phyloP scores from a whole-genome alignment of 2,329 filamentous ascomycete genomes.

The Pyrenophora tritici-repentis region DNA sequence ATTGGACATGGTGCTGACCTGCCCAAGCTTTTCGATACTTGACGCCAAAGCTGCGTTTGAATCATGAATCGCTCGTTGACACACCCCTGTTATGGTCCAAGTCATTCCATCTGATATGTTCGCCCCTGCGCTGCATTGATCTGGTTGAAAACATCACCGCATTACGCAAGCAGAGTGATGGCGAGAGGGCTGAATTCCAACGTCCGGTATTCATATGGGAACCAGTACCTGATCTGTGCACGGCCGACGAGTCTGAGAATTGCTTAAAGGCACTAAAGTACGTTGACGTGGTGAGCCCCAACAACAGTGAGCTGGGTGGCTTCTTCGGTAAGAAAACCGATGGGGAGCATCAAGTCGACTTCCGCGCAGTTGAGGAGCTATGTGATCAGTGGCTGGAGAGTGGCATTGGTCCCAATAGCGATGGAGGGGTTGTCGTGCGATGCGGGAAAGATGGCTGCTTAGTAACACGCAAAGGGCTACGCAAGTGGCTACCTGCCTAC shows the following conservation, averaged over 20 bases:
- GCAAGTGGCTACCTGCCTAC: conserved; percentile 77
- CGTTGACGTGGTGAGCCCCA: conserved; percentile 72
- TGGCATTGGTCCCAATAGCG: conserved; percentile 42
- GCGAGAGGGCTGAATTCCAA: conserved; percentile 9
- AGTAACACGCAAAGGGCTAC: conserved; percentile 47
- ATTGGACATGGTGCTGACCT: neutral
- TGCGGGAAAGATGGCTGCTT: conserved; percentile 74
- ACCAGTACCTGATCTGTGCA: conserved; percentile 87
- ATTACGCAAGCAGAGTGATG: conserved; percentile 49
- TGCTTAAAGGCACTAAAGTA: conserved; percentile 58
- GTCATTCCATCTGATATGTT: conserved; percentile 88
- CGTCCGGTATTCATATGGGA: conserved; percentile 88
- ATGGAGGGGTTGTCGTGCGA: conserved; percentile 68
- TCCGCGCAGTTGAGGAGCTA: conserved; percentile 49
- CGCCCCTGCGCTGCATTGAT: conserved; percentile 73
- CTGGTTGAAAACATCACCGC: conserved; percentile 73
- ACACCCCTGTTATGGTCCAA: conserved; percentile 68
- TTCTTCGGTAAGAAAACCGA: conserved; percentile 68
- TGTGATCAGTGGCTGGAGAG: conserved; percentile 44
- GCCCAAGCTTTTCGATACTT: conserved; percentile 76
- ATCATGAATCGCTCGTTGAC: conserved; percentile 70
- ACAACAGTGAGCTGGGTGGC: conserved; percentile 83
- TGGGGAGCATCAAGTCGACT: conserved; percentile 43
- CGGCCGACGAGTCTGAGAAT: conserved; percentile 63
- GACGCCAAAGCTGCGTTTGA: conserved; percentile 83